Evolutionary conservation across 768 basidiomycete genomes (phyloP).

Genomic region (Fomitopsis pulvina): DNA sequence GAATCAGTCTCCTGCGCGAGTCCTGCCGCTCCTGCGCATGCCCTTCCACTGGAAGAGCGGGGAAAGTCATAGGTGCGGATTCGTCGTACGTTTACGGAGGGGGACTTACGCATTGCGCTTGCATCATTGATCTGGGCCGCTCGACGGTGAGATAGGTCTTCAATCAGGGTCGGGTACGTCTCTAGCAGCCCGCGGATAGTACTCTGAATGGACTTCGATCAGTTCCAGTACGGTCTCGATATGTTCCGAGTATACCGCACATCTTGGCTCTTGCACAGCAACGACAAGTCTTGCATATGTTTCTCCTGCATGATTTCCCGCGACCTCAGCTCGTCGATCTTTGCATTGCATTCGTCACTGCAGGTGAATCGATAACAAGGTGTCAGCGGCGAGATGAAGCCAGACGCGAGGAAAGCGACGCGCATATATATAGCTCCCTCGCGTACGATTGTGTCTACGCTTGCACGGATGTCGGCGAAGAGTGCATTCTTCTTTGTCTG

Average conservation of each 20-base stretch:
- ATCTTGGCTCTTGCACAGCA: constrained; percentile 11
- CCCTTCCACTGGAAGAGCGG: constrained; percentile 20
- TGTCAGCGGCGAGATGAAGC: neutral
- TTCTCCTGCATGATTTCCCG: constrained; percentile 18
- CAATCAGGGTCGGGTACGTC: constrained; percentile 17
- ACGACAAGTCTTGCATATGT: constrained; percentile 10
- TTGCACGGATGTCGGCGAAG: constrained; percentile 16
- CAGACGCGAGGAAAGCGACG: constrained; percentile 8
- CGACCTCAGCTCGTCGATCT: constrained; percentile 15
- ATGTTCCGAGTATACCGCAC: constrained; percentile 8
- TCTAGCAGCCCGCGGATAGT: constrained; percentile 13
- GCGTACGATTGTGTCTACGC: constrained; percentile 11
- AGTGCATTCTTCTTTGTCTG: constrained; percentile 19
- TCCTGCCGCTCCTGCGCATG: constrained; percentile 26
- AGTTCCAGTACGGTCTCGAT: neutral
- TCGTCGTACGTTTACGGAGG: constrained; percentile 2
- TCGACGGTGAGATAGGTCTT: constrained; percentile 28
- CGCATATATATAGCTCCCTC: constrained; percentile 18
- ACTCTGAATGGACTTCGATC: neutral
- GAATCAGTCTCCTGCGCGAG: constrained; percentile 29
- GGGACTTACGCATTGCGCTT: constrained; percentile 27
- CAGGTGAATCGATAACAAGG: neutral
- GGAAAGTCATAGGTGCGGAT: neutral
- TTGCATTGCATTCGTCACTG: constrained; percentile 23
- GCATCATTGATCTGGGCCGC: constrained; percentile 25